Evolutionary conservation across 176 grass and related monocot genomes (phyloP).

Genomic region (Eleusine indica): DNA sequence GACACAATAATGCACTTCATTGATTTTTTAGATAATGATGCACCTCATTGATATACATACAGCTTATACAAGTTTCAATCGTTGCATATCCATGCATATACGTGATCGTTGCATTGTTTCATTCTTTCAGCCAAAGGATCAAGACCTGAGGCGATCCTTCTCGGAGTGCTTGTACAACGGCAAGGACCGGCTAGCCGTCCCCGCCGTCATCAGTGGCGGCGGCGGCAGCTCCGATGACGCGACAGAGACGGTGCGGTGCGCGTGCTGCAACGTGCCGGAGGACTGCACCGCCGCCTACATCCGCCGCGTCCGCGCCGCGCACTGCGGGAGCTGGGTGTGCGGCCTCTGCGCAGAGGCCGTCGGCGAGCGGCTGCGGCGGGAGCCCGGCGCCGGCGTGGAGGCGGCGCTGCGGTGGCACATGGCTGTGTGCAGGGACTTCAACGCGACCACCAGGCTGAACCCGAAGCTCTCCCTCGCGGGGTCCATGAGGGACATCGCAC

Average conservation of each 20-base stretch:
- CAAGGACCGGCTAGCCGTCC: neutral
- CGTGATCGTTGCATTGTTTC: neutral
- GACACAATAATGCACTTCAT: neutral
- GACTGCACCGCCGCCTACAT: conserved; percentile 67
- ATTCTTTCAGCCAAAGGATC: conserved; percentile 37
- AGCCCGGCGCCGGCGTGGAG: conserved; percentile 17
- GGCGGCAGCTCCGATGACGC: conserved; percentile 1
- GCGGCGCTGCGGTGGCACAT: conserved; percentile 56
- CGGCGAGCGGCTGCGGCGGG: conserved; percentile 47
- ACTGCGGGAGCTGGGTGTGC: conserved; percentile 69
- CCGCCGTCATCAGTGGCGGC: neutral
- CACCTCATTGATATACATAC: too few relatives aligned
- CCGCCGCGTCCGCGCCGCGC: conserved; percentile 40
- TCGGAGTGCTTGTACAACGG: conserved; percentile 22
- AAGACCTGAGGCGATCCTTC: neutral
- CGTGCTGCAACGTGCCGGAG: conserved; percentile 77
- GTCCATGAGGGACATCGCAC: conserved; percentile 60
- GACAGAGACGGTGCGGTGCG: conserved; percentile 54
- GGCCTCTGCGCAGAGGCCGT: conserved; percentile 75
- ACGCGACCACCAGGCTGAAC: conserved; percentile 57
- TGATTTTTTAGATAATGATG: too few relatives aligned
- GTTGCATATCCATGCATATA: neutral
- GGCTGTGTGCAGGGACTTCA: conserved; percentile 55
- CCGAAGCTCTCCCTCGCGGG: conserved; percentile 60
- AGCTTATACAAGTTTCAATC: neutral